phyloP scores from a whole-genome alignment of 805 yeast genomes.

The Wickerhamomyces queroliae region DNA sequence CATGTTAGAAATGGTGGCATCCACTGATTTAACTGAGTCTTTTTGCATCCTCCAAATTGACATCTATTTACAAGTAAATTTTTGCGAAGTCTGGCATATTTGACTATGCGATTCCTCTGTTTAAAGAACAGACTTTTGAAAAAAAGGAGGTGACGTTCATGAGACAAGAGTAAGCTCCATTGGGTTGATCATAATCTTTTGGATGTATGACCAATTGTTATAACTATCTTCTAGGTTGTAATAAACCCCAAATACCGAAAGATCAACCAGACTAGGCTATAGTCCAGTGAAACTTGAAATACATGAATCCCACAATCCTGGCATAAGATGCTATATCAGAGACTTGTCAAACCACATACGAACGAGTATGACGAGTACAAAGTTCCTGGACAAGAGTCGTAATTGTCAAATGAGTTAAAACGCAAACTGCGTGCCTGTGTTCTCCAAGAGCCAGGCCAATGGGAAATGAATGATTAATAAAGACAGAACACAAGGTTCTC shows the following conservation, averaged over 20 bases:
- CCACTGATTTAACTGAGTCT: too few relatives aligned
- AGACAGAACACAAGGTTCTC: background rate
- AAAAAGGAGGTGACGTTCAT: conserved; percentile 43
- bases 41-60: conserved; percentile 3
- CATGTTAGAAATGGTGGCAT: conserved; percentile 32
- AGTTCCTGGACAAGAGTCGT: too few relatives aligned
- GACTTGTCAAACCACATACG: background rate
- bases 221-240: conserved; percentile 65
- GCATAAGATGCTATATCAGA: too few relatives aligned
- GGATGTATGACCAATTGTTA: conserved; percentile 47
- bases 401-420: too few relatives aligned
- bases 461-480: background rate
- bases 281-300: background rate
- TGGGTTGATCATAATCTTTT: conserved; percentile 52
- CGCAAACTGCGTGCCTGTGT: background rate
- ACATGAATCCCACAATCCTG: background rate
- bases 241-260: conserved; percentile 58
- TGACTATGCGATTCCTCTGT: conserved; percentile 48
- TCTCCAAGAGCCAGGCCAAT: too few relatives aligned
- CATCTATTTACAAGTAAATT: conserved; percentile 1
- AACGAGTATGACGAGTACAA: background rate
- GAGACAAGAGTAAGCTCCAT: conserved; percentile 82
- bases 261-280: conserved; percentile 9
- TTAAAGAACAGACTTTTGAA: conserved; percentile 10
- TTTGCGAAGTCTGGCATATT: conserved; percentile 49